These are phyloP conservation scores for Trichoderma reesei DNA, from an alignment of 495 filamentous ascomycete species.

Conservation along the genomic window DNA sequence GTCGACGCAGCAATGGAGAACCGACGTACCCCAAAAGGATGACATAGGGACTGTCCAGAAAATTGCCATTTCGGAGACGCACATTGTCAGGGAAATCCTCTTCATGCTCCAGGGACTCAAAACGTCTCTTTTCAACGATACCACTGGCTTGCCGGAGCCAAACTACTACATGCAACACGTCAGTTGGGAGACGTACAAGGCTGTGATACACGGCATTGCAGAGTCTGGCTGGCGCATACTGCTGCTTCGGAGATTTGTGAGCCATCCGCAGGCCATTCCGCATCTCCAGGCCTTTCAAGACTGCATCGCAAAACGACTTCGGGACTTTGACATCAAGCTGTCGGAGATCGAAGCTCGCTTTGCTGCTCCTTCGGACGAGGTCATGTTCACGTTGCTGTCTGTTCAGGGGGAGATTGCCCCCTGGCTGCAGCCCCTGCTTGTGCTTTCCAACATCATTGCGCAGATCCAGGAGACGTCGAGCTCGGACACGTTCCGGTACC, in stretches of 20 bases:
- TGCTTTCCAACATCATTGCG: constrained; percentile 41
- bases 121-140: constrained; percentile 55
- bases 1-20: constrained; percentile 57
- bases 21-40: constrained; percentile 22
- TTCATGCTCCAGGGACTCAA: constrained; percentile 78
- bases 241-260: constrained; percentile 26
- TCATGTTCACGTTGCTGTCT: constrained; percentile 48
- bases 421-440: constrained; percentile 41
- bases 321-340: constrained; percentile 34
- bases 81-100: constrained; percentile 64
- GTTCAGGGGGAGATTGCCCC: constrained; percentile 51
- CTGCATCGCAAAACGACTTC: constrained; percentile 31
- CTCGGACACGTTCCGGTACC: constrained; percentile 43
- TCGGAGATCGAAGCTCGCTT: constrained; percentile 36
- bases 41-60: constrained; percentile 29
- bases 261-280: constrained; percentile 27
- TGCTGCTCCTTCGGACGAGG: constrained; percentile 32
- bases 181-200: constrained; percentile 33
- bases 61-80: constrained; percentile 55
- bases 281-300: constrained; percentile 42
- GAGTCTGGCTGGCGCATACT: constrained; percentile 30
- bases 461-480: constrained; percentile 26
- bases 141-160: constrained; percentile 23
- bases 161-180: constrained; percentile 28
- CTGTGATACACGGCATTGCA: constrained; percentile 29